Base-by-base conservation (phyloP, 1,284 basidiomycete species). In the Trichosporon ovoides region DNA sequence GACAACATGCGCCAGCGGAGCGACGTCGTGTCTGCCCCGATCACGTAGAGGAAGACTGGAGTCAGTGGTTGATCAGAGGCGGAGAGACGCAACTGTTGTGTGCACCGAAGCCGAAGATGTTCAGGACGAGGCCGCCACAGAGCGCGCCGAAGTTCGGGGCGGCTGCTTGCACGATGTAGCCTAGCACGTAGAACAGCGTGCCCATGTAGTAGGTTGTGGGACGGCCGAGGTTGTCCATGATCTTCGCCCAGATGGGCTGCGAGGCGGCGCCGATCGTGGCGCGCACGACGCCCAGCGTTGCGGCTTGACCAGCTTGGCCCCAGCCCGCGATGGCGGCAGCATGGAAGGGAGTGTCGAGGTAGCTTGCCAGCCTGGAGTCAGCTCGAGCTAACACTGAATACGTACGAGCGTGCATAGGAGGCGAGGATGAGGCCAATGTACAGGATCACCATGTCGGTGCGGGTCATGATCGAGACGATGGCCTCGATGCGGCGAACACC, bases 201-300 rank as follows among this genome's bases (percentile, higher is more conserved):
- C 68, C 68, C 57, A 75, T 64, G 28, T 66, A 20, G 16, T n/a
- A 48, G 53, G 18, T 55, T 43, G 2, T 28, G 19, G 34, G 53
- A 43, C 12, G 38, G n/a, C 12, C 24, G 35, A 34, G 40, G 35
- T 72, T 63, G 63, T 77, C 69, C 10, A 63, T 64, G 38, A 74
- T 61, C 43, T 71, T 72, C 20, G 71, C 71, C 40, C 66, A 67
- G 3, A 62, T 62, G 12, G 71, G 71, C 58, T 76, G 69, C 31
- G 87, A 83, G 38, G 84, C 81, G 24, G 84, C 84, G 57, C 84
- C 78, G 56, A 81, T 78, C 67, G 81, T 78, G 3, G 77, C 76
- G 37, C 54, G 54, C n/a, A 46, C 37, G 24, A 56, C 54, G 19
- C n/a, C 24, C 12, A 56, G 46, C 12, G 35, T 50, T 3, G 54